phyloP scores from a whole-genome alignment of 805 yeast genomes.

The Ogataea trehalophila region DNA sequence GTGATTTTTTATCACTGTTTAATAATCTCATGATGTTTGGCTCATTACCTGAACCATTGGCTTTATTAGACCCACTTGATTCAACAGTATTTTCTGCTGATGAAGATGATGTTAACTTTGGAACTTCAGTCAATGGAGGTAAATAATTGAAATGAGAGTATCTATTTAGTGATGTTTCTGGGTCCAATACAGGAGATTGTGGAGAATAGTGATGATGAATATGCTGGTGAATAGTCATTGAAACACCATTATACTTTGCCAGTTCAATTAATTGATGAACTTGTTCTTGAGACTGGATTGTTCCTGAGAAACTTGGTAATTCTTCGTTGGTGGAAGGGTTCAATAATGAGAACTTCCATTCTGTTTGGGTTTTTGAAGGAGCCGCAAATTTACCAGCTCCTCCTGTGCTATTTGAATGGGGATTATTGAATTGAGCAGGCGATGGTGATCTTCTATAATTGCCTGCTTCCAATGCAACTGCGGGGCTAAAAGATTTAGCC shows the following conservation, averaged over 20 bases:
- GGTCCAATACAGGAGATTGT: constrained; percentile 36
- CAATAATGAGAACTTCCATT: constrained; percentile 58
- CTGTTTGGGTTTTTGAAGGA: constrained; percentile 34
- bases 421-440: constrained; percentile 2
- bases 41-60: constrained; percentile 21
- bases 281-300: constrained; percentile 46
- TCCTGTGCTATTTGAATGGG: neutral
- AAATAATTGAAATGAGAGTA: constrained; percentile 70
- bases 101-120: constrained; percentile 61
- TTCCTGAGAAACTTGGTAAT: constrained; percentile 40
- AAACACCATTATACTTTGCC: constrained; percentile 52
- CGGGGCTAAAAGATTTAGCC: constrained; percentile 7
- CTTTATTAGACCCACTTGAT: constrained; percentile 17
- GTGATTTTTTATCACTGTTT: constrained; percentile 29
- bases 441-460: constrained; percentile 8
- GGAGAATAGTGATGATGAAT: constrained; percentile 72
- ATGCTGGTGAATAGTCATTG: constrained; percentile 78
- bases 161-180: constrained; percentile 52
- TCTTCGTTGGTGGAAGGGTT: constrained; percentile 41
- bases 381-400: constrained; percentile 14
- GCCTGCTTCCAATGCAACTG: constrained; percentile 5
- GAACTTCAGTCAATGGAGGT: constrained; percentile 67
- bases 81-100: constrained; percentile 32
- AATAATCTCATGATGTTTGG: constrained; percentile 42
- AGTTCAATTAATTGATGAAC: constrained; percentile 55